These are phyloP conservation scores for Xylariaceae sp. DNA, from an alignment of 2,329 filamentous ascomycete species.

Conservation along the genomic window DNA sequence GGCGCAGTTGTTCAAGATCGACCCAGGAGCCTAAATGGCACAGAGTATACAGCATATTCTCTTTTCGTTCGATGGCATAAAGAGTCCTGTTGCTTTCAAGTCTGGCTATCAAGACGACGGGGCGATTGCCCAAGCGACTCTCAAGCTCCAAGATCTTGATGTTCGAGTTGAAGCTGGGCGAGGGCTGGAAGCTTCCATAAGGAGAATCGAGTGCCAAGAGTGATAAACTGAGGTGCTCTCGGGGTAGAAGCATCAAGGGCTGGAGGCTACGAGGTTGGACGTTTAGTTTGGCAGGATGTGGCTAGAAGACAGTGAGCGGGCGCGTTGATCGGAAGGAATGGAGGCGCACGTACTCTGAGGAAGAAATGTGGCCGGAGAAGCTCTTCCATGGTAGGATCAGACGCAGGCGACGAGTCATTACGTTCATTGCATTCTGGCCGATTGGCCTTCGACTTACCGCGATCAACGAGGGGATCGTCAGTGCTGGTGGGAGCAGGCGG, in stretches of 20 bases:
- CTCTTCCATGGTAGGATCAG: constrained; percentile 42
- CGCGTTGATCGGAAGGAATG: neutral
- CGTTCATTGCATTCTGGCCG: constrained; percentile 36
- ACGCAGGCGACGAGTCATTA: neutral
- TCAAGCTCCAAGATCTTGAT: constrained; percentile 61
- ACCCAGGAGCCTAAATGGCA: constrained; percentile 66
- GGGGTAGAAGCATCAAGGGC: constrained; percentile 57
- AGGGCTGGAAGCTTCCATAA: constrained; percentile 45
- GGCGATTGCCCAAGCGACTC: constrained; percentile 49
- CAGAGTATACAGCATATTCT: constrained; percentile 56
- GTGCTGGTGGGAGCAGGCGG: constrained; percentile 36
- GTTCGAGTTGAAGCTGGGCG: constrained; percentile 55
- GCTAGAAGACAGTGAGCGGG: constrained; percentile 35
- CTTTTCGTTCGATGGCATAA: constrained; percentile 63
- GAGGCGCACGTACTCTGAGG: constrained; percentile 41
- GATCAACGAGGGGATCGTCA: constrained; percentile 35
- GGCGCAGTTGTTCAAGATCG: constrained; percentile 49
- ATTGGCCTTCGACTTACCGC: constrained; percentile 26
- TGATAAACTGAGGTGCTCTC: constrained; percentile 56
- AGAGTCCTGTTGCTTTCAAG: constrained; percentile 49
- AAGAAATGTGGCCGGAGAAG: constrained; percentile 48
- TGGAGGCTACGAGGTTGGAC: constrained; percentile 51
- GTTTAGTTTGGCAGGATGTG: constrained; percentile 50
- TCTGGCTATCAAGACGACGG: constrained; percentile 57
- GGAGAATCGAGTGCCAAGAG: constrained; percentile 53